A percentile compares a stretch with the other conserved stretches of the same genome.
Evolutionary conservation across 805 yeast genomes (phyloP).

Genomic region (Starmerella bombicola): DNA sequence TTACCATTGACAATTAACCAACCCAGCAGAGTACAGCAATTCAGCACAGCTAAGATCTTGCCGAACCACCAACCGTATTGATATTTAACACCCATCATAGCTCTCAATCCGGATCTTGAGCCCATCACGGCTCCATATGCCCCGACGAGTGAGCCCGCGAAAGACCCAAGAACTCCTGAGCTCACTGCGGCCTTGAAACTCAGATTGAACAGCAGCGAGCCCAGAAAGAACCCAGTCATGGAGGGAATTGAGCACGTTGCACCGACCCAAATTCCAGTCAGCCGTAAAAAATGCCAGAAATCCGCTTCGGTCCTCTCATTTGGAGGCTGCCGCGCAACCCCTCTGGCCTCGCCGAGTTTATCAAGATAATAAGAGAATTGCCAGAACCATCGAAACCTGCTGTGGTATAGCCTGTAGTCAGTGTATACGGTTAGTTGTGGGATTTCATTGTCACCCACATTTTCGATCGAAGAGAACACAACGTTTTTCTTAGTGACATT

Average conservation of each 20-base stretch:
- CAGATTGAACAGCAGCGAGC: constrained; percentile 57
- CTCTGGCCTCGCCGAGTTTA: constrained; percentile 54
- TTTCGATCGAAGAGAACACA: no score
- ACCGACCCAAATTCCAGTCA: constrained; percentile 67
- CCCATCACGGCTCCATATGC: constrained; percentile 82
- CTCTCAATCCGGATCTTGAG: constrained; percentile 79
- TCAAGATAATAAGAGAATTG: constrained; percentile 32
- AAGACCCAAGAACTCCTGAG: constrained; percentile 50
- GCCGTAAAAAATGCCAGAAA: constrained; percentile 26
- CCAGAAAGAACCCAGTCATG: constrained; percentile 70
- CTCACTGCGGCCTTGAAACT: constrained; percentile 53
- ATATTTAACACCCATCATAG: constrained; percentile 71
- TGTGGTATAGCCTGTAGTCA: constrained; percentile 10
- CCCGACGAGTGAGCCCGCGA: constrained; percentile 62
- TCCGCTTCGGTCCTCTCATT: constrained; percentile 38
- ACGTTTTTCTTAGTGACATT: neutral
- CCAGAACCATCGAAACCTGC: constrained; percentile 23
- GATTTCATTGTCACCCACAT: neutral
- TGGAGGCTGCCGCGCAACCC: constrained; percentile 64
- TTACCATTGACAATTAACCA: constrained; percentile 90
- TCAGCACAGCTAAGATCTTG: constrained; percentile 56
- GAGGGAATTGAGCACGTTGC: constrained; percentile 85
- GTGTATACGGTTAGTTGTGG: constrained; percentile 13
- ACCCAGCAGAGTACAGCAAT: constrained; percentile 70
- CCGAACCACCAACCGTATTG: constrained; percentile 81